phyloP scores from a whole-genome alignment of 768 basidiomycete species.

The Trametes cubensis region DNA sequence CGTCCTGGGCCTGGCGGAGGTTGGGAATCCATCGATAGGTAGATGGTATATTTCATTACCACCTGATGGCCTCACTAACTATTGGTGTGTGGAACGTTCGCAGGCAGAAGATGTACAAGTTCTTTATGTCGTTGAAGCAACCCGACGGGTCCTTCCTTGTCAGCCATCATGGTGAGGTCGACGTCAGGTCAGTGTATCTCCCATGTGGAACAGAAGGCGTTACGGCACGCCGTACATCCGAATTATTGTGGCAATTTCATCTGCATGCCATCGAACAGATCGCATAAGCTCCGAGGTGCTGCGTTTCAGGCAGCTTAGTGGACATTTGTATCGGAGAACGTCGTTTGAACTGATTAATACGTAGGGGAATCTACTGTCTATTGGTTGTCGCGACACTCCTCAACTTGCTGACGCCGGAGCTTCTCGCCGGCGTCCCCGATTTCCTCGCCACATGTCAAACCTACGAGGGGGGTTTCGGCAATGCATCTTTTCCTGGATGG shows the following conservation, averaged over 20 bases:
- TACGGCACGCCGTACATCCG: background rate
- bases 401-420: slow-evolving; percentile 86
- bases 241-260: background rate
- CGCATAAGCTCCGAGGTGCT: too few relatives aligned
- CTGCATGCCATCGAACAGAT: background rate
- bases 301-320: background rate
- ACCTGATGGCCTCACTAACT: too few relatives aligned
- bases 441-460: slow-evolving; percentile 94
- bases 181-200: slow-evolving; percentile 71
- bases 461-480: slow-evolving; percentile 90
- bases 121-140: slow-evolving; percentile 91
- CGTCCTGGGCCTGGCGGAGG: slow-evolving; percentile 71
- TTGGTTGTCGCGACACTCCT: slow-evolving; percentile 81
- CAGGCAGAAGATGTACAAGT: slow-evolving; percentile 78
- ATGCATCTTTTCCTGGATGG: slow-evolving; percentile 34
- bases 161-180: slow-evolving; percentile 85
- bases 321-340: background rate
- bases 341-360: slow-evolving; percentile 1
- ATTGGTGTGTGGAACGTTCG: background rate
- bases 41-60: slow-evolving; percentile 23
- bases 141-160: slow-evolving; percentile 94
- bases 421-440: slow-evolving; percentile 70
- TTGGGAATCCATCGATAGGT: slow-evolving; percentile 89
- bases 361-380: slow-evolving; percentile 92
- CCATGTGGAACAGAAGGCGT: background rate